Evolutionary conservation across 345 rosid species (phyloP), one percentile per base, ranked within the genome.

Genomic region (Conringia planisiliqua): DNA sequence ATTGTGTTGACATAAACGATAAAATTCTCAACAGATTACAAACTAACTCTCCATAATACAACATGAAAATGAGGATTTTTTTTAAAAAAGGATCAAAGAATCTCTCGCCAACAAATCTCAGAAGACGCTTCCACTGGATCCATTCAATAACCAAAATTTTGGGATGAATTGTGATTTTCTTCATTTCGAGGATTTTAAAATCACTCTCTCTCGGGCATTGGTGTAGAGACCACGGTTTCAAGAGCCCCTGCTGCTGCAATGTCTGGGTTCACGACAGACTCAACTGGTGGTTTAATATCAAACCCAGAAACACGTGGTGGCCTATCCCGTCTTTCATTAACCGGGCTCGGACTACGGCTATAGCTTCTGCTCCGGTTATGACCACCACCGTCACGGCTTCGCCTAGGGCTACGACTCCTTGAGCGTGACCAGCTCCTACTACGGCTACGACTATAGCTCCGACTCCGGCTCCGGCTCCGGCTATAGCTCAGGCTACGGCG

Each of bases 271-370:
- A 29, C 40, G 0, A 70, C 26, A 10, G 75, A 70, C 22, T 63
- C 80, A 70, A 3, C 51, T 1, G 77, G 69, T 42, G 77, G 81
- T 60, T 72, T 72, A 50, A 72, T 66, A 71, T 78, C 81, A 65
- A 72, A 78, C 12, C 81, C 81, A 40, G 81, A 78, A 8, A 78
- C 73, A 30, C 77, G 77, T 0, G 47, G 30, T 47, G 13, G 81
- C 81, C 86, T 86, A 35, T 82, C 82, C 40, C 75, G 52, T 78
- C 85, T 91, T 58, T 85, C 91, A 59, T 78, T 71, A 50, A 80
- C 80, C 1, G 26, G 79, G 12, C 88, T 78, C 14, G 75, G 82
- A 12, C 93, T 87, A 7, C 88, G 76, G 17, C 89, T 85, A 32
- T 87, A 17, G 69, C 96, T 92, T 40, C 85, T 35, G 29, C 89